These are phyloP conservation scores for Claviceps cyperi DNA, from an alignment of 2,329 filamentous ascomycete genomes.

Conservation along the genomic window DNA sequence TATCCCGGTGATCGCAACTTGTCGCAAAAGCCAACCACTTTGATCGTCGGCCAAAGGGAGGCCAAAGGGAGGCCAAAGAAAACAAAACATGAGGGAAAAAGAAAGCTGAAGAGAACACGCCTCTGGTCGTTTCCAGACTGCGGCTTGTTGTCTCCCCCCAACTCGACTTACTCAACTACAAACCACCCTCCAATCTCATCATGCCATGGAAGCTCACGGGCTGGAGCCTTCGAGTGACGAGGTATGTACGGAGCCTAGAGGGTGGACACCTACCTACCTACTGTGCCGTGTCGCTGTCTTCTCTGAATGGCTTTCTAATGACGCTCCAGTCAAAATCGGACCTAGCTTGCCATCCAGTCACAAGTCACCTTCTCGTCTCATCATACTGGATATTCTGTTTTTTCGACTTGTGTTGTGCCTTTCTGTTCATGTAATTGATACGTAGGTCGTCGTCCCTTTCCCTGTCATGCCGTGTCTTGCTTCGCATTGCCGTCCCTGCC, in stretches of 20 bases:
- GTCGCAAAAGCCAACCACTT: not conserved
- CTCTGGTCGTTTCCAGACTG: not conserved
- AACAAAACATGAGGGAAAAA: not conserved
- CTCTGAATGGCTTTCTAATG: conserved; percentile 1
- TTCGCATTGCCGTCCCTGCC: not conserved
- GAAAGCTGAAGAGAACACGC: not conserved
- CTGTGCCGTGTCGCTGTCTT: conserved; percentile 4
- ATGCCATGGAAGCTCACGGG: conserved; percentile 3
- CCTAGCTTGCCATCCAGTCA: not conserved
- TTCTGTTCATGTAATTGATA: too few species aligned
- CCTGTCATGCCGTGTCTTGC: not conserved
- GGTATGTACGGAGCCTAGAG: conserved; percentile 2
- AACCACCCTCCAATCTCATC: conserved; percentile 3
- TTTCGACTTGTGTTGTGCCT: too few species aligned
- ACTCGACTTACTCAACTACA: conserved; percentile 1
- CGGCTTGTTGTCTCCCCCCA: not conserved
- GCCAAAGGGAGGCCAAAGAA: too few species aligned
- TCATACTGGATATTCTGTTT: too few species aligned
- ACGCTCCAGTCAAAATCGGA: conserved; percentile 3
- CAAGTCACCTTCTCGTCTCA: too few species aligned
- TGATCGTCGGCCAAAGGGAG: not conserved
- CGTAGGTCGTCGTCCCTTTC: too few species aligned
- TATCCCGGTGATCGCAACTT: not conserved
- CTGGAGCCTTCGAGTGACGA: conserved; percentile 2
- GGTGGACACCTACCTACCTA: not conserved